Evolutionary conservation across 2,329 filamentous ascomycete species (phyloP).

Genomic region (Cladophialophora bantiana): DNA sequence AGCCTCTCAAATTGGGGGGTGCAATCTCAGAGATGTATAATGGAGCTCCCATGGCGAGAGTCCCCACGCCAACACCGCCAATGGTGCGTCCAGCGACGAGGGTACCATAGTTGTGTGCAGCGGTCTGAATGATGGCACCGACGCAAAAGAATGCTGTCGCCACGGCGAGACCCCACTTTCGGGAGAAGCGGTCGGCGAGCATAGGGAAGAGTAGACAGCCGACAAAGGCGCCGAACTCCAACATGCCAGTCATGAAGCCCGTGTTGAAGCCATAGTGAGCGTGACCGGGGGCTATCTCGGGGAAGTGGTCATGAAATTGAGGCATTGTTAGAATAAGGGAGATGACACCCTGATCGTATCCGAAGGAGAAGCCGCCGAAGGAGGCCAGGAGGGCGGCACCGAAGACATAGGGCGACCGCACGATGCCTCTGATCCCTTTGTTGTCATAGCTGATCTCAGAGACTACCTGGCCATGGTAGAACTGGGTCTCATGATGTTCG

Average conservation of each 20-base stretch:
- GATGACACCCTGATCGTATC: conserved; percentile 57
- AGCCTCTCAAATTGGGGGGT: conserved; percentile 47
- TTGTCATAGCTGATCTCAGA: not conserved
- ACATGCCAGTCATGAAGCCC: conserved; percentile 61
- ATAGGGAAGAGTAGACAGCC: conserved; percentile 24
- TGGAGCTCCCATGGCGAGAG: conserved; percentile 49
- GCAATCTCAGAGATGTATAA: conserved; percentile 62
- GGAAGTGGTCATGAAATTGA: conserved; percentile 57
- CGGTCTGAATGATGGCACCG: conserved; percentile 60
- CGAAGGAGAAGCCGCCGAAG: conserved; percentile 55
- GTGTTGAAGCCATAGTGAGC: no score
- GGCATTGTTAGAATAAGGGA: conserved; percentile 61
- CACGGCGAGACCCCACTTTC: conserved; percentile 60
- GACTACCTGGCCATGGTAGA: no score
- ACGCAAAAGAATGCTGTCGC: conserved; percentile 60
- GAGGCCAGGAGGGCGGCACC: conserved; percentile 59
- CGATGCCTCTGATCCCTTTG: conserved; percentile 39
- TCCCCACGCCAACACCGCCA: conserved; percentile 61
- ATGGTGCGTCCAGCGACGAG: conserved; percentile 58
- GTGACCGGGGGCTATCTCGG: conserved; percentile 48
- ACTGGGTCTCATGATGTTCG: no score
- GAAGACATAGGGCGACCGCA: conserved; percentile 53
- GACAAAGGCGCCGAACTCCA: conserved; percentile 59
- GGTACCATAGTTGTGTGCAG: conserved; percentile 59
- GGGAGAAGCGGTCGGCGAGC: conserved; percentile 58